Evolutionary conservation across 1,139 yeast genomes (phyloP).

Genomic region (Debaryomyces sp.): DNA sequence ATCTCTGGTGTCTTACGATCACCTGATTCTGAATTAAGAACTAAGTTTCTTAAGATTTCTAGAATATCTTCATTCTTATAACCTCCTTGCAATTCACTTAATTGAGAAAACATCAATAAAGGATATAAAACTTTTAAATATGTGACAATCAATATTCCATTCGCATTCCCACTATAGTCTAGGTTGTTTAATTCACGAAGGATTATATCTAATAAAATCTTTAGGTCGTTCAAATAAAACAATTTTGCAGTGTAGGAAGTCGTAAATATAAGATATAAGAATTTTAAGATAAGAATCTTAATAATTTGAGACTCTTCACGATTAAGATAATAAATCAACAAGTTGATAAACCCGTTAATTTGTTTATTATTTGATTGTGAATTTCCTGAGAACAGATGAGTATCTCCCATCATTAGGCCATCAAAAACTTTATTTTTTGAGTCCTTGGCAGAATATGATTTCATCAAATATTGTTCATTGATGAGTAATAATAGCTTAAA

Average conservation of each 20-base stretch:
- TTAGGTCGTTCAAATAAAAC: slow-evolving; percentile 81
- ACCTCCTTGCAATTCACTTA: slow-evolving; percentile 45
- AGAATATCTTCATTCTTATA: slow-evolving; percentile 63
- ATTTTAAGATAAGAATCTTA: slow-evolving; percentile 77
- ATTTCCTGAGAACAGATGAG: slow-evolving; percentile 12
- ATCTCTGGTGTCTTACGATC: slow-evolving; percentile 6
- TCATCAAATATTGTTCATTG: slow-evolving; percentile 86
- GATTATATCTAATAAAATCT: slow-evolving; percentile 83
- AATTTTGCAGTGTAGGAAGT: slow-evolving; percentile 65
- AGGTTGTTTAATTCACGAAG: slow-evolving; percentile 77
- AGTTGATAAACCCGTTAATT: slow-evolving; percentile 41
- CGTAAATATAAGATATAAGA: slow-evolving; percentile 74
- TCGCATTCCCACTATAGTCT: slow-evolving; percentile 52
- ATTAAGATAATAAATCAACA: slow-evolving; percentile 61
- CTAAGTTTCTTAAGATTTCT: slow-evolving; percentile 52
- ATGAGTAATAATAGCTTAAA: slow-evolving; percentile 74
- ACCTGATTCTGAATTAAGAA: slow-evolving; percentile 25
- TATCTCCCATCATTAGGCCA: slow-evolving; percentile 31
- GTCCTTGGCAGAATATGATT: slow-evolving; percentile 36
- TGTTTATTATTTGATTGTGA: slow-evolving; percentile 22
- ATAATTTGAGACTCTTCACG: slow-evolving; percentile 73
- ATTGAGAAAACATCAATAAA: slow-evolving; percentile 65
- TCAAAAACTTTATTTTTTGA: slow-evolving; percentile 53
- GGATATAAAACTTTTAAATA: slow-evolving; percentile 79
- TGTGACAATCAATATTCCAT: slow-evolving; percentile 61